phyloP scores from a whole-genome alignment of 106 monocot genomes.

The Dendrobium huoshanense region DNA sequence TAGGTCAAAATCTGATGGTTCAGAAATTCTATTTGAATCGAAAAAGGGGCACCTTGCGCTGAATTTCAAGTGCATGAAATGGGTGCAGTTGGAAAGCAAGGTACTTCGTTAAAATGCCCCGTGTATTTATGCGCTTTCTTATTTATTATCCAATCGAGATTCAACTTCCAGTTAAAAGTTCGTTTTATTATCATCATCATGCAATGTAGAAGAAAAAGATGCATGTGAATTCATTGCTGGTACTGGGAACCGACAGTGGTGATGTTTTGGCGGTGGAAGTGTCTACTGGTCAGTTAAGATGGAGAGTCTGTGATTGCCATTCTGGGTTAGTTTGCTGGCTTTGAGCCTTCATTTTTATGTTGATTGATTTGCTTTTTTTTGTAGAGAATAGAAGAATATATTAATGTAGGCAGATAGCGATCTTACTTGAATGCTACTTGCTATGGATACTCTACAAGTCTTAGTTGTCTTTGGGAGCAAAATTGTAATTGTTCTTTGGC shows the following conservation, averaged over 20 bases:
- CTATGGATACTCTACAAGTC: background rate
- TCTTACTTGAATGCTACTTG: background rate
- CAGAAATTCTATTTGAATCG: conserved; percentile 19
- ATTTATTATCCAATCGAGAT: background rate
- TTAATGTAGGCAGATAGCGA: background rate
- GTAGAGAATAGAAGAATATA: background rate
- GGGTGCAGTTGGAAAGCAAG: conserved; percentile 70
- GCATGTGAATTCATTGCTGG: conserved; percentile 40
- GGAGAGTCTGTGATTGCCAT: conserved; percentile 81
- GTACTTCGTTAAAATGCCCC: conserved; percentile 16
- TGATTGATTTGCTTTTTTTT: background rate
- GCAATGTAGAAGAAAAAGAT: conserved; percentile 63
- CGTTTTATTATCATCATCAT: background rate
- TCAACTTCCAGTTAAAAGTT: background rate
- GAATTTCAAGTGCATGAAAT: conserved; percentile 91
- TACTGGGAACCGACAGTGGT: conserved; percentile 80
- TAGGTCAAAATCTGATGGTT: conserved; percentile 7
- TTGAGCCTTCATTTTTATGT: background rate
- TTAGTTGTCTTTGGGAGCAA: background rate
- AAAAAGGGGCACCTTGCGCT: conserved; percentile 69
- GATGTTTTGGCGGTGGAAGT: conserved; percentile 88
- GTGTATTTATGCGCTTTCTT: background rate
- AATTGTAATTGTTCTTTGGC: background rate
- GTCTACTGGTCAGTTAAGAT: conserved; percentile 51
- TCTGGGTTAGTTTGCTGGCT: conserved; percentile 51